Evolutionary conservation across 2,329 filamentous ascomycete genomes (phyloP), one percentile per base, ranked within the genome.

Genomic region (Coniochaeta sp.): DNA sequence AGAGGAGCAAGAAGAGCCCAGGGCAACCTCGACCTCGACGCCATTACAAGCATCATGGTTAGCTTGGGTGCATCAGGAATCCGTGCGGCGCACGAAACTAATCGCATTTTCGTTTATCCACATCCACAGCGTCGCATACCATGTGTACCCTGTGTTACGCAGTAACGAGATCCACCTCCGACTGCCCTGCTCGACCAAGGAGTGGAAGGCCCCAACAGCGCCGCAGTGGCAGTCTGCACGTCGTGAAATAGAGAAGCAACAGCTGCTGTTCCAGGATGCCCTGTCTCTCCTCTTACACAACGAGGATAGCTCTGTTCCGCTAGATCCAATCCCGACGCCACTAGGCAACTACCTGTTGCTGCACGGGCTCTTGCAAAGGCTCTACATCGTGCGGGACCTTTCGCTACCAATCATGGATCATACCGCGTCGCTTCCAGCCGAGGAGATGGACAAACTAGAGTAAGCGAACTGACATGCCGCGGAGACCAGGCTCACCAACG

Each of bases 101-200:
- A 73, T 74, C 3, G 71, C 72, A 0, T 76, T 76, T 34, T 72
- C 72, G 0, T 76, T 76, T 58, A 65, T 74, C 4, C 72, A 76
- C 55, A 74, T 69, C 0, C 72, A 76, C 60, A 74, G 70, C 57
- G 70, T 76, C 8, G 73, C 73, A 1, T 76, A 76, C 61, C 72
- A 76, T 24, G 67, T 73, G 2, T 74, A 74, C 33, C 74, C 74
- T 0, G 69, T 70, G 0, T 63, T 76, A 6, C 68, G 72, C 1
- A 75, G 69, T 33, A 75, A 73, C 50, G 74, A 76, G 61, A 64
- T 76, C 0, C 65, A 68, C 6, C 67, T 76, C 1, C 61, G 73
- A 7, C 61, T 76, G 1, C 73, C 74, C 0, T 74, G 69, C 43
- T 70, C 68, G 0, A 74, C 74, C 3, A 68, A 66, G 2, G 73